Percentiles rank a stretch among this genome's conserved stretches.
Evolutionary conservation across 2,329 filamentous ascomycete genomes (phyloP).

Genomic region (Arachnomyces sp.): DNA sequence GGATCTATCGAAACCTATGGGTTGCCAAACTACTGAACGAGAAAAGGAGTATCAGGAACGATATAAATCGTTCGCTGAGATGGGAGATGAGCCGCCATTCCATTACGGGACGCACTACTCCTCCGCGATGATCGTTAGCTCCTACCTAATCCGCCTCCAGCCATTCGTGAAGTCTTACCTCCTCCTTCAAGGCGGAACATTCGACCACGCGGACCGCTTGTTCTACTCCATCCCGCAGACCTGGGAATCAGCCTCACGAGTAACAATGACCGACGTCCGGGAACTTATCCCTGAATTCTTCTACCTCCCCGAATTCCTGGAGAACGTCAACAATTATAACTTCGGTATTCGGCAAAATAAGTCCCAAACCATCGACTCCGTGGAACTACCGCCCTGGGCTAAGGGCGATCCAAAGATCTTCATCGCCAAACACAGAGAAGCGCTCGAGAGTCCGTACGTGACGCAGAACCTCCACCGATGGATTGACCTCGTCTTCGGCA

Average conservation of each 20-base stretch:
- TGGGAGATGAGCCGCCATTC: constrained; percentile 79
- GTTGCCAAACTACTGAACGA: constrained; percentile 69
- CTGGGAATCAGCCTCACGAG: constrained; percentile 81
- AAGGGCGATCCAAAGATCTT: constrained; percentile 95
- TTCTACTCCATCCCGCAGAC: constrained; percentile 89
- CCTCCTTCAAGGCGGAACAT: constrained; percentile 86
- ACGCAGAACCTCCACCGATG: constrained; percentile 83
- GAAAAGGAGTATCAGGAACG: constrained; percentile 74
- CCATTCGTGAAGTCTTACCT: constrained; percentile 96
- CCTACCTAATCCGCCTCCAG: constrained; percentile 87
- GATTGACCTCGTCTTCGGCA: constrained; percentile 94
- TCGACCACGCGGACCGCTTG: constrained; percentile 89
- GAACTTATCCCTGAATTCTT: constrained; percentile 97
- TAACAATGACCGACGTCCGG: constrained; percentile 88
- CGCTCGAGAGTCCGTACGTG: constrained; percentile 85
- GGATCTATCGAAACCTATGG: constrained; percentile 93
- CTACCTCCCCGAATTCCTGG: constrained; percentile 87
- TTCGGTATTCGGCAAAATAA: constrained; percentile 81
- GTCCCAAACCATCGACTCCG: constrained; percentile 71
- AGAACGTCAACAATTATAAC: constrained; percentile 90
- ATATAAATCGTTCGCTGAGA: constrained; percentile 81
- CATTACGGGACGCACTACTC: constrained; percentile 99
- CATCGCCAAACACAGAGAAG: constrained; percentile 90
- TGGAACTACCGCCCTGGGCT: constrained; percentile 88
- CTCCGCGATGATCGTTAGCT: constrained; percentile 96